Base-by-base conservation (phyloP, 2,329 filamentous ascomycete genomes). In the Coleophoma cylindrospora region DNA sequence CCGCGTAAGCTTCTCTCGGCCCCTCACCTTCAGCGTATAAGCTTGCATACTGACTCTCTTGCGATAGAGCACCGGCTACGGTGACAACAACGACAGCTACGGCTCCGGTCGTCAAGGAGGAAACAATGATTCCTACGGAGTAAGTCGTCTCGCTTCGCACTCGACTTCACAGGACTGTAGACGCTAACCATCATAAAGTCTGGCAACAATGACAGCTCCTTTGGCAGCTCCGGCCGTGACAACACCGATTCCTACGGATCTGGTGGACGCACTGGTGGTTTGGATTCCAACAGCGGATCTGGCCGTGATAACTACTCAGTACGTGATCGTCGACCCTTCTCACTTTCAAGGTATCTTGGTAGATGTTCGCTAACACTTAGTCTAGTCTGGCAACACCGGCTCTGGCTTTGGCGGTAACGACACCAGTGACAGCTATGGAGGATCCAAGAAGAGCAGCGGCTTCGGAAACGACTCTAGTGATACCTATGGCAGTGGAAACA, bases 351-450 rank as follows among this genome's bases (percentile, higher is more conserved):
- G 19, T 41, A 6, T 19, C 6, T 17, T 22, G 4, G 19, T 4
- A 19, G 47, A 48, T 34, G 51, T 32, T 32, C 45, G 51, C 41
- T 53, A 50, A n/a, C 41, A 62, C 21, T 57, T 51, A 34, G 60
- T 60, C 41, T 58, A 55, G 15, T 53, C 43, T 19, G 51, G 49
- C n/a, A 80, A 77, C 66, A 50, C 47, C 22, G 50, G 50, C 11
- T 43, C 40, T 36, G 44, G 44, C 50, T 53, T 40, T 15, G 27
- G 27, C 13, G 41, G 48, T 21, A 41, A 41, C 15, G 40, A 34
- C 27, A 14, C 45, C 43, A 34, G 37, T n/a, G 53, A 54, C 49
- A 50, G 46, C 14, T 54, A 56, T 43, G 61, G 61, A 33, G 52
- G 13, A n/a, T 51, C 34, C 1, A 37, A 61, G 27, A 27, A 27